These are phyloP conservation scores for Cercospora sp. DNA, from an alignment of 2,329 filamentous ascomycete species.

Conservation along the genomic window DNA sequence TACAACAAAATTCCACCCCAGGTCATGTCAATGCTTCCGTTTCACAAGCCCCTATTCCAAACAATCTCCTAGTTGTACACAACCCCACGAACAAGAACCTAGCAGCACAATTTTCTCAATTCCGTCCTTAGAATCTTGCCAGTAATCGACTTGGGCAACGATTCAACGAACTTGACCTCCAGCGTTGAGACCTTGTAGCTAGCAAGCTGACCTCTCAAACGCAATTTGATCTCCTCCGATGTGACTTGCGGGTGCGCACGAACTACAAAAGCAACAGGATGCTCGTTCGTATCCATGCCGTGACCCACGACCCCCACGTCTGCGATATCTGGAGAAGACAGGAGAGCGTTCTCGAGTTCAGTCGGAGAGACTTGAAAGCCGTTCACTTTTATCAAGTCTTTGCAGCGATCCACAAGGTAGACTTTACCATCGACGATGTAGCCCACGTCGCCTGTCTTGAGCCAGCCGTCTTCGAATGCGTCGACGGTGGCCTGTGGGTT, in stretches of 20 bases:
- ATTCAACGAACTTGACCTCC: conserved; percentile 32
- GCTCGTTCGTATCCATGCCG: conserved; percentile 23
- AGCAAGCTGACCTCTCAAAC: conserved; percentile 38
- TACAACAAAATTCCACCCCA: background rate
- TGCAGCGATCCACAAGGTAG: conserved; percentile 39
- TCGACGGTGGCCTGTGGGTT: conserved; percentile 34
- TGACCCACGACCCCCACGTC: conserved; percentile 36
- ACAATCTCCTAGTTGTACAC: background rate
- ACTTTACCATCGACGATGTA: conserved; percentile 36
- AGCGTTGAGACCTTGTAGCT: conserved; percentile 41
- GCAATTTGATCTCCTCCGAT: conserved; percentile 34
- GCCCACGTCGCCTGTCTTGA: conserved; percentile 75
- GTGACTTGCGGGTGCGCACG: conserved; percentile 19
- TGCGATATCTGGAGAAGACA: conserved; percentile 29
- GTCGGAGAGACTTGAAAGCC: conserved; percentile 40
- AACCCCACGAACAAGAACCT: background rate
- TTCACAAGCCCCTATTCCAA: background rate
- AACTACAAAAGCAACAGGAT: conserved; percentile 31
- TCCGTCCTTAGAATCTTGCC: conserved; percentile 38
- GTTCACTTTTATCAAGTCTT: conserved; percentile 42
- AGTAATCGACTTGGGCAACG: conserved; percentile 37
- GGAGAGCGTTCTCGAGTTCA: conserved; percentile 38
- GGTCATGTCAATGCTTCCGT: background rate
- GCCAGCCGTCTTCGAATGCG: conserved; percentile 63
- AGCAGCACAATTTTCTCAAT: conserved; percentile 17